Conservation (phyloP, 306 rosid species). For the Medicago lupulina region DNA sequence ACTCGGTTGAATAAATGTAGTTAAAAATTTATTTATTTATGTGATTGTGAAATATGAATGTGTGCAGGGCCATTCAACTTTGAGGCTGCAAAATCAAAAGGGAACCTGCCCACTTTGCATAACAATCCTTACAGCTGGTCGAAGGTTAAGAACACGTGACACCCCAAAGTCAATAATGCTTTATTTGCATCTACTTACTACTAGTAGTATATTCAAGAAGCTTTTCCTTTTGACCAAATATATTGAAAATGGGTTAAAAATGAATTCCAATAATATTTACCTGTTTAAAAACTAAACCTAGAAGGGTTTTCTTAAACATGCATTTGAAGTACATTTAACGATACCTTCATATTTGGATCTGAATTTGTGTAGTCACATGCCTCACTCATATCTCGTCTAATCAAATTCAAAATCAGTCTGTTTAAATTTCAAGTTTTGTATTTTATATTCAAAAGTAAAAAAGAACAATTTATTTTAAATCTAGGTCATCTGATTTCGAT, state of each 20-base stretch:
- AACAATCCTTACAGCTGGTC: constrained; percentile 92
- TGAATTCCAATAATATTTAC: too few relatives aligned
- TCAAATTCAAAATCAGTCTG: too few relatives aligned
- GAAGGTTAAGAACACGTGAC: constrained; percentile 52
- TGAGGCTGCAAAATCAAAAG: constrained; percentile 56
- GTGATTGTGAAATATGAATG: constrained; percentile 25
- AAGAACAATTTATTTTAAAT: too few relatives aligned
- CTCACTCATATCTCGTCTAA: too few relatives aligned
- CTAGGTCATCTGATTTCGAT: too few relatives aligned
- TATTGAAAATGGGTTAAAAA: neutral
- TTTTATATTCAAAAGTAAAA: too few relatives aligned
- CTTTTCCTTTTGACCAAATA: neutral
- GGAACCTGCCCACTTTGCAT: constrained; percentile 66
- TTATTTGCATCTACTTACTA: neutral
- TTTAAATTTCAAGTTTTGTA: too few relatives aligned
- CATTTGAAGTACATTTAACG: too few relatives aligned
- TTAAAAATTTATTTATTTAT: neutral
- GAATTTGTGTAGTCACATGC: too few relatives aligned
- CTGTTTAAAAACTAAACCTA: too few relatives aligned
- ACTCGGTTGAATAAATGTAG: neutral
- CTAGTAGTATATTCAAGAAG: neutral
- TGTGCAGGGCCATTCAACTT: constrained; percentile 88
- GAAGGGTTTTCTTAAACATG: too few relatives aligned
- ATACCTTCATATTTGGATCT: too few relatives aligned
- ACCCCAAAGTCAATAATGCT: neutral